Base-by-base conservation (phyloP, 2,329 filamentous ascomycete genomes). In the Fusarium concolor region DNA sequence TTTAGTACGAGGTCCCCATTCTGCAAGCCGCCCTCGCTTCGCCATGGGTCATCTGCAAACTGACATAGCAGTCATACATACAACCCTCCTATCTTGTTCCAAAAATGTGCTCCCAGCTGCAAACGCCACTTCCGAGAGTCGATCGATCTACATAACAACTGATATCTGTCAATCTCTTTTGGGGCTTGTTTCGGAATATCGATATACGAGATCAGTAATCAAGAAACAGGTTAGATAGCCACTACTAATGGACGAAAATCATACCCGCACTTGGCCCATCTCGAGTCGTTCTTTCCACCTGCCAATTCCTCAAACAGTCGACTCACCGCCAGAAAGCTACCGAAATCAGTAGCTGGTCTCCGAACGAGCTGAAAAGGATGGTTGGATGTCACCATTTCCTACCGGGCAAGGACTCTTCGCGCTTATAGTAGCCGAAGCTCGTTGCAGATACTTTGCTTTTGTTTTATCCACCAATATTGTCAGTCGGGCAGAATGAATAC, bases 301-400 rank as follows among this genome's bases (percentile, higher is more conserved):
- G 38, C 44, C 26, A 35, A 20, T 37, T 56, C 29, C 38, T 31
- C 39, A 50, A 51, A 20, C 28, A 33, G 31, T 15, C 31, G 20
- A 52, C 57, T 70, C 66, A 72, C 67, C 69, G 60, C 69, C 49
- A 47, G 37, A 54, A 56, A 62, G 45, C 24, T 54, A 45, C 33
- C 52, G 50, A 37, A 65, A 46, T 54, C 33, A 45, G 38, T 33
- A 56, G 37, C 18, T 26, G 26, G 17, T 43, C 24, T 20, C 37
- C 50, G 26, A 43, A 49, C 35, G 22, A 56, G 31, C 54, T 52
- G 51, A 65, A 41, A 33, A 39, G 20, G 10, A 24, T 10, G 17
- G 29, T 26, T 42, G 12, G 52, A 14, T 38, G 8, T 18, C 31
- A 17, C 28, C 5, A 51, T 24, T 15, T 61, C 26, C 26, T 22